Evolutionary conservation across 345 rosid genomes (phyloP).

Genomic region (Boechera stricta): DNA sequence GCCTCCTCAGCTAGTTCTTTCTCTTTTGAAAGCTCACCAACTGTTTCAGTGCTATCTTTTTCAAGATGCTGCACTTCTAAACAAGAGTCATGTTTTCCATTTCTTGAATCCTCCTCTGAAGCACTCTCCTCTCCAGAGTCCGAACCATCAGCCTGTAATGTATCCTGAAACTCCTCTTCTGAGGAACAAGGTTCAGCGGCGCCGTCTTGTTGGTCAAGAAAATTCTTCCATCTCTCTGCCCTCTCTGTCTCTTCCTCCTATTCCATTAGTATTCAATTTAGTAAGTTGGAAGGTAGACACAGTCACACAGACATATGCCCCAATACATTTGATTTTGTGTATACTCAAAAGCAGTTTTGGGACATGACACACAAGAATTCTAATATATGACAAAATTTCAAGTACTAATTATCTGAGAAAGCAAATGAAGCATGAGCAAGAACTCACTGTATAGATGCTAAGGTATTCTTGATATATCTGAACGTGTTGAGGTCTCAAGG

Average conservation of each 20-base stretch:
- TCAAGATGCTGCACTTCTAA: conserved; percentile 43
- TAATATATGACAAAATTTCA: not conserved
- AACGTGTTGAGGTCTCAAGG: conserved; percentile 93
- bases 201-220: conserved; percentile 61
- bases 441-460: conserved; percentile 67
- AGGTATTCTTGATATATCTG: conserved; percentile 76
- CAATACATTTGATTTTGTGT: not conserved
- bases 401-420: not conserved
- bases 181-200: conserved; percentile 36
- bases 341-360: not conserved
- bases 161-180: conserved; percentile 50
- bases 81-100: conserved; percentile 43
- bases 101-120: conserved; percentile 44
- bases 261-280: not conserved
- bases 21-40: conserved; percentile 45
- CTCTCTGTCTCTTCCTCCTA: conserved; percentile 97
- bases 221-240: conserved; percentile 67
- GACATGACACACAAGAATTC: not conserved
- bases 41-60: conserved; percentile 38
- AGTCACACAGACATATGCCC: not conserved
- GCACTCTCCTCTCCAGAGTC: conserved; percentile 34
- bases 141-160: conserved; percentile 41
- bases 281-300: not conserved
- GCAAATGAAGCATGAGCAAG: not conserved
- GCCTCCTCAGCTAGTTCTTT: conserved; percentile 44